phyloP scores from a whole-genome alignment of 148 eudicot species.

The Gaultheria prostrata region DNA sequence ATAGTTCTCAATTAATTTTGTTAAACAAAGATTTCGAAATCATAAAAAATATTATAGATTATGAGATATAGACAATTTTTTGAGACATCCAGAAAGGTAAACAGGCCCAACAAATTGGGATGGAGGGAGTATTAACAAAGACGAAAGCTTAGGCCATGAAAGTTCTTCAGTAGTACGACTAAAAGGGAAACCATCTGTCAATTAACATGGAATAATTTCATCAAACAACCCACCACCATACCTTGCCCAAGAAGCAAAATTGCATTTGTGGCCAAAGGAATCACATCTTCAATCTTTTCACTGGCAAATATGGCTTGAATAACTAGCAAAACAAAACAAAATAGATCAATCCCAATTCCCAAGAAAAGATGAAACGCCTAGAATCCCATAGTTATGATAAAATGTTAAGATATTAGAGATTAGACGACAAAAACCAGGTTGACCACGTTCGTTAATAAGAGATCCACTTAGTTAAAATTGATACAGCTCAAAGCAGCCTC shows the following conservation, averaged over 20 bases:
- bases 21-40: too few relatives aligned
- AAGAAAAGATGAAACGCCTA: not conserved
- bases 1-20: too few relatives aligned
- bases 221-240: conserved; percentile 27
- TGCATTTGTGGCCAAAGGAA: conserved; percentile 59
- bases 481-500: not conserved
- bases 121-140: too few relatives aligned
- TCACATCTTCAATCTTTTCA: conserved; percentile 71
- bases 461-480: not conserved
- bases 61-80: too few relatives aligned
- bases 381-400: not conserved
- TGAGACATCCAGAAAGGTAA: too few relatives aligned
- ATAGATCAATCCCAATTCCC: not conserved
- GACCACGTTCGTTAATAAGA: not conserved
- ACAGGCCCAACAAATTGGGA: too few relatives aligned
- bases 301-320: conserved; percentile 62
- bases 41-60: too few relatives aligned
- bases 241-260: conserved; percentile 89
- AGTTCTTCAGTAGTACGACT: not conserved
- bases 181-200: not conserved
- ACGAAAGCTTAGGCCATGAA: not conserved
- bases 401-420: not conserved
- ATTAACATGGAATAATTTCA: not conserved
- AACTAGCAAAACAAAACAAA: conserved; percentile 40
- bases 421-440: not conserved